Conservation (phyloP, 345 rosid genomes). For the Eucalyptus curtisii region DNA sequence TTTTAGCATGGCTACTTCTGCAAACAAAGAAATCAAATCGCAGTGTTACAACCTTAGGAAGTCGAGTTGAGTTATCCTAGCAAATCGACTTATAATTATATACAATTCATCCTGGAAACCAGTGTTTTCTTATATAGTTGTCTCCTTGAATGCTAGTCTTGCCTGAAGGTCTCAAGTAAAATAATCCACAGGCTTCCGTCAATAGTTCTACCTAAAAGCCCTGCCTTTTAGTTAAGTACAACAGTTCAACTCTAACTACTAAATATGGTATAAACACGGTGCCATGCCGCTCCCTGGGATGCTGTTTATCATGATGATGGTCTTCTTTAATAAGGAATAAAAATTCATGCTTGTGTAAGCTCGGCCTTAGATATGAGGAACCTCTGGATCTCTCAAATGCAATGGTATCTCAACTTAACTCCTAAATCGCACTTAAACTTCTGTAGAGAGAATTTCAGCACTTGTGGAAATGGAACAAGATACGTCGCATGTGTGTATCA, state of each 20-base stretch:
- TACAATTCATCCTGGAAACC: background rate
- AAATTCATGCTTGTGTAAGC: background rate
- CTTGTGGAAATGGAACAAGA: background rate
- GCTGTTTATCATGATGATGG: background rate
- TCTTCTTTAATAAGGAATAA: background rate
- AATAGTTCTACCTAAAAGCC: background rate
- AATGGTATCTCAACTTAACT: background rate
- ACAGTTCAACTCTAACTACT: background rate
- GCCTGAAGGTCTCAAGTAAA: background rate
- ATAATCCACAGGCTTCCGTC: background rate
- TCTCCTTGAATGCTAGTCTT: background rate
- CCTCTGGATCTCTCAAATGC: background rate
- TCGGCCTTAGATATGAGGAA: background rate
- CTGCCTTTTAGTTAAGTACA: background rate
- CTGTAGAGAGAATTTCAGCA: background rate
- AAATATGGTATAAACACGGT: background rate
- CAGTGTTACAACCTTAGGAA: background rate
- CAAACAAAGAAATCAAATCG: background rate
- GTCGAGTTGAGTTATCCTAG: background rate
- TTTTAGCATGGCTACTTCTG: background rate
- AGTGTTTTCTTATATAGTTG: background rate
- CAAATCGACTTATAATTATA: background rate
- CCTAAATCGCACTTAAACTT: background rate
- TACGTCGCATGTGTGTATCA: background rate
- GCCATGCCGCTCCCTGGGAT: background rate